Percentiles rank a stretch among this genome's conserved stretches.
Evolutionary conservation across 2,329 filamentous ascomycete genomes (phyloP).

Genomic region (Colletotrichum lini): DNA sequence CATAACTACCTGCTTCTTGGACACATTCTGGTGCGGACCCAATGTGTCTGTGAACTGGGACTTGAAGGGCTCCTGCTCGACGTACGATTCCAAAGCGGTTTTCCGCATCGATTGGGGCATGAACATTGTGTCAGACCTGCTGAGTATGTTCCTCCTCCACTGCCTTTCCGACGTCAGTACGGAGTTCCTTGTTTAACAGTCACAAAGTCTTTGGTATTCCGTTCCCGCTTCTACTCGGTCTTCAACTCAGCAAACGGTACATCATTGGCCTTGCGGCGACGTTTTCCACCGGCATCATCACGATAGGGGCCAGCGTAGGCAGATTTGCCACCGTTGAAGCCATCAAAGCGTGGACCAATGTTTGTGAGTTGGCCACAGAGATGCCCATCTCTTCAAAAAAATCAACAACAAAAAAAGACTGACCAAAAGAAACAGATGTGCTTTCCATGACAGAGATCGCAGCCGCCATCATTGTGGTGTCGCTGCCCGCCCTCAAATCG

Average conservation of each 20-base stretch:
- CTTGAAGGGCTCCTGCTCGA: conserved; percentile 45
- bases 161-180: not conserved
- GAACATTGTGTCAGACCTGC: conserved; percentile 47
- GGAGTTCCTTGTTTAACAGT: not conserved
- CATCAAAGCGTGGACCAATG: conserved; percentile 44
- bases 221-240: conserved; percentile 43
- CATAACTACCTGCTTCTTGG: conserved; percentile 46
- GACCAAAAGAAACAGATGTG: conserved; percentile 34
- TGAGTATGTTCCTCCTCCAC: conserved; percentile 39
- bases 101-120: conserved; percentile 50
- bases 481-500: conserved; percentile 44
- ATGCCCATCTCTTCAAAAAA: no score
- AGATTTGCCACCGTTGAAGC: conserved; percentile 44
- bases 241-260: conserved; percentile 44
- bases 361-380: conserved; percentile 39
- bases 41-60: conserved; percentile 49
- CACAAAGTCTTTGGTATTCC: conserved; percentile 44
- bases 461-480: conserved; percentile 45
- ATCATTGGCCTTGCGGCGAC: conserved; percentile 44
- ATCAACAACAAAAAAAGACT: not conserved
- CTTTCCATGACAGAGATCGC: conserved; percentile 44
- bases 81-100: conserved; percentile 46
- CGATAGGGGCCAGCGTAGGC: conserved; percentile 44
- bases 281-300: conserved; percentile 44
- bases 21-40: conserved; percentile 51